phyloP scores from a whole-genome alignment of 305 asterid species.

The Fraxinus xanthoxyloides region DNA sequence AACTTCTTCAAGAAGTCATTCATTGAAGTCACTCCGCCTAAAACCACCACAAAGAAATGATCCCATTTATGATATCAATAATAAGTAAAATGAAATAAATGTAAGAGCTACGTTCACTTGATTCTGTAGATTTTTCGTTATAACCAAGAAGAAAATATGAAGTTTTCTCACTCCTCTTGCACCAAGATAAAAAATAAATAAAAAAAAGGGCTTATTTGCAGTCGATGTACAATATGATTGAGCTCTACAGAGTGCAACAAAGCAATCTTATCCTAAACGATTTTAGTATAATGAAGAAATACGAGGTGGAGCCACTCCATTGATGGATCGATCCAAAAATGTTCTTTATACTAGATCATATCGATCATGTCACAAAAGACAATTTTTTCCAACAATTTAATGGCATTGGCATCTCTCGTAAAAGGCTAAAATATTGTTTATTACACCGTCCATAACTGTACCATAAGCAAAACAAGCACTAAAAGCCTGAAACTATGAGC shows the following conservation, averaged over 20 bases:
- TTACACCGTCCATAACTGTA: background rate
- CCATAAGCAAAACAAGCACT: background rate
- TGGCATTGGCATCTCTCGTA: background rate
- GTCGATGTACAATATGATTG: background rate
- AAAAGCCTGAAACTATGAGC: background rate
- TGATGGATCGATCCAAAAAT: background rate
- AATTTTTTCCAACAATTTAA: background rate
- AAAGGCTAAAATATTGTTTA: background rate
- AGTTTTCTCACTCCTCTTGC: background rate
- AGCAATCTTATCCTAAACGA: background rate
- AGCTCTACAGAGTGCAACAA: background rate
- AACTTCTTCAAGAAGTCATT: conserved; percentile 11
- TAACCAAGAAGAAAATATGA: background rate
- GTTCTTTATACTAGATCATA: background rate
- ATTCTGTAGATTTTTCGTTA: background rate
- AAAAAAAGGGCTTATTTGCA: background rate
- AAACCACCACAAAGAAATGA: background rate
- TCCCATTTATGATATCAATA: background rate
- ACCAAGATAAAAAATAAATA: background rate
- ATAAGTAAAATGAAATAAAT: background rate
- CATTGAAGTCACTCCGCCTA: conserved; percentile 13
- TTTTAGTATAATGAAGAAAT: background rate
- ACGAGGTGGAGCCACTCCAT: background rate
- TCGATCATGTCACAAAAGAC: background rate
- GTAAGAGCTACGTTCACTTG: background rate